Conservation (phyloP, 2,329 filamentous ascomycete genomes). For the Cladosporium colombiae region DNA sequence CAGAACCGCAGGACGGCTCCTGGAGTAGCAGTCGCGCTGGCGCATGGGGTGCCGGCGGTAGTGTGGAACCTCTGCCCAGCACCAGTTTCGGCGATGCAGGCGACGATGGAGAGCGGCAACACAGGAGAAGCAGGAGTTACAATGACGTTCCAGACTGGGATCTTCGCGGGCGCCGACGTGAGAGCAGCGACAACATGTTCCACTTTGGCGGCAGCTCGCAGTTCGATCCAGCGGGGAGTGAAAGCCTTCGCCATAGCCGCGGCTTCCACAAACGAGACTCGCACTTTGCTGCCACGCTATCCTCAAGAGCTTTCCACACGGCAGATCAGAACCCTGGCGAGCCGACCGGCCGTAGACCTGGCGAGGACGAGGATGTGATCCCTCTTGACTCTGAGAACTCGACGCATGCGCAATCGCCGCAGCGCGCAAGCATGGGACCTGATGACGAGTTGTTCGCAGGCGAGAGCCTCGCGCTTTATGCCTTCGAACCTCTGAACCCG, state of each 20-base stretch:
- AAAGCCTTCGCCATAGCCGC: conserved; percentile 35
- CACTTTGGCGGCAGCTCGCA: conserved; percentile 22
- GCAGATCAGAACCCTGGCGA: conserved; percentile 11
- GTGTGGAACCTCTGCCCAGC: conserved; percentile 35
- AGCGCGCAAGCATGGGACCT: conserved; percentile 48
- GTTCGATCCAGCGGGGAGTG: conserved; percentile 35
- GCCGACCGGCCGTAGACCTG: not conserved
- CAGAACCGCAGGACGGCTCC: conserved; percentile 53
- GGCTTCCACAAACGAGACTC: conserved; percentile 46
- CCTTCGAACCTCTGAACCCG: conserved; percentile 93
- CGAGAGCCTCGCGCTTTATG: conserved; percentile 91
- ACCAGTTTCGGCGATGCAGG: conserved; percentile 37
- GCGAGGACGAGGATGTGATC: conserved; percentile 23
- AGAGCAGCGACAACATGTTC: conserved; percentile 40
- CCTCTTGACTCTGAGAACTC: conserved; percentile 33
- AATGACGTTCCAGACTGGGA: conserved; percentile 89
- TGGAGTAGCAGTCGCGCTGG: conserved; percentile 50
- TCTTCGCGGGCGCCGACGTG: conserved; percentile 33
- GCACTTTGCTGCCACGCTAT: conserved; percentile 49
- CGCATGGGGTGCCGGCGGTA: conserved; percentile 35
- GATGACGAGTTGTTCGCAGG: conserved; percentile 92
- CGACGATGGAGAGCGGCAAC: conserved; percentile 26
- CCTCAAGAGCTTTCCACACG: conserved; percentile 29
- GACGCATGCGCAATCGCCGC: conserved; percentile 26
- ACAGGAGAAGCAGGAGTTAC: conserved; percentile 61